Conservation (phyloP, 345 rosid genomes). For the Melaleuca quinquenervia region DNA sequence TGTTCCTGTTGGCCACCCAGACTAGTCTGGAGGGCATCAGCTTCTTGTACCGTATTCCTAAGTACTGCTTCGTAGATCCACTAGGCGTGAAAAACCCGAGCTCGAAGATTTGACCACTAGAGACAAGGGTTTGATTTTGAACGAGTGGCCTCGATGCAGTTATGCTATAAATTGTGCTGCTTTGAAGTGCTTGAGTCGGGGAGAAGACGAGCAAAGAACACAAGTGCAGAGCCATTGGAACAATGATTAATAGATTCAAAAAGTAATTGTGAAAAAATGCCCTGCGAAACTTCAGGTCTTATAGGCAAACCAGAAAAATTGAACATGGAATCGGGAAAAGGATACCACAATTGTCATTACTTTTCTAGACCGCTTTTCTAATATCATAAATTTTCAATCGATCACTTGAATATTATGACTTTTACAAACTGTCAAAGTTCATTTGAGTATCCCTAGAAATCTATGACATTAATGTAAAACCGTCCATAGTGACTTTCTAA, state of each 20-base stretch:
- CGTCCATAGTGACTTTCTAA: background rate
- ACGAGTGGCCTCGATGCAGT: background rate
- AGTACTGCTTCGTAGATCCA: background rate
- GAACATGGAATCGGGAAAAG: background rate
- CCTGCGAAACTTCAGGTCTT: background rate
- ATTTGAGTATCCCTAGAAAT: background rate
- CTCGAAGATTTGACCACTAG: constrained; percentile 1
- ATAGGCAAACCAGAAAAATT: background rate
- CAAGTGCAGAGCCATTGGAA: background rate
- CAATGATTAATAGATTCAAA: background rate
- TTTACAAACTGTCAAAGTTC: background rate
- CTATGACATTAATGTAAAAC: no score
- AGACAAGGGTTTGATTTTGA: background rate
- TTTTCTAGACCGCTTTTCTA: background rate
- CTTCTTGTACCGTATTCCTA: constrained; percentile 5
- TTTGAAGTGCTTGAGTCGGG: background rate
- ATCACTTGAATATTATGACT: background rate
- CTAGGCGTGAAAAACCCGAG: constrained; percentile 4
- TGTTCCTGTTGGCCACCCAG: constrained; percentile 36
- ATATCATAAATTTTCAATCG: background rate
- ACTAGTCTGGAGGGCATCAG: constrained; percentile 1
- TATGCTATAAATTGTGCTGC: background rate
- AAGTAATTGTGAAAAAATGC: background rate
- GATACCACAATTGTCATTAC: background rate
- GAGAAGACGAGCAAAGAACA: constrained; percentile 1